Evolutionary conservation across 148 eudicot species (phyloP).

Genomic region (Spergularia bocconei): DNA sequence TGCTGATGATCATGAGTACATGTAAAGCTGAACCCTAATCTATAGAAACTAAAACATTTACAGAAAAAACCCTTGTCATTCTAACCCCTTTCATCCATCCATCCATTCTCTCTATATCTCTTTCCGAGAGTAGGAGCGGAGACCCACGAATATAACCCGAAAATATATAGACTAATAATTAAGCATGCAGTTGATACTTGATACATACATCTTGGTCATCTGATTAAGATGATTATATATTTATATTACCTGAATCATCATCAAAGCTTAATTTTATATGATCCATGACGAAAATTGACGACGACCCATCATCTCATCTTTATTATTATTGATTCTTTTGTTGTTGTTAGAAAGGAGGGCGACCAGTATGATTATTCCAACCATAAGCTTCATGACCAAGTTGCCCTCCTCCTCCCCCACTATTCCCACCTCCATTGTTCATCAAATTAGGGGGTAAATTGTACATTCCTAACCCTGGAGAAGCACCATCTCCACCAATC

Average conservation of each 20-base stretch:
- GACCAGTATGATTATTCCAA: constrained; percentile 26
- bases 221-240: too few species aligned
- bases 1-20: constrained; percentile 2
- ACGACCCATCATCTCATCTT: not conserved
- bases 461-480: constrained; percentile 24
- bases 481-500: constrained; percentile 2
- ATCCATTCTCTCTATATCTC: not conserved
- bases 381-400: constrained; percentile 26
- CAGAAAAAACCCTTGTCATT: not conserved
- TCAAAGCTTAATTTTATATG: not conserved
- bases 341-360: constrained; percentile 24
- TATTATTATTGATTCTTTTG: not conserved
- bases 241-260: too few species aligned
- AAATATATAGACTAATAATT: not conserved
- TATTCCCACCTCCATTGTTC: constrained; percentile 15
- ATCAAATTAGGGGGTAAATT: constrained; percentile 23
- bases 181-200: not conserved
- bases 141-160: too few species aligned
- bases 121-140: too few species aligned
- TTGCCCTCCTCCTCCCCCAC: constrained; percentile 7
- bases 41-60: constrained; percentile 24
- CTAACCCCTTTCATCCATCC: not conserved
- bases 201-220: too few species aligned
- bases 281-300: not conserved
- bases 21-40: constrained; percentile 27